Evolutionary conservation across 2,329 filamentous ascomycete species (phyloP), one percentile per base, ranked within the genome.

Genomic region (Zymoseptoria passerinii): DNA sequence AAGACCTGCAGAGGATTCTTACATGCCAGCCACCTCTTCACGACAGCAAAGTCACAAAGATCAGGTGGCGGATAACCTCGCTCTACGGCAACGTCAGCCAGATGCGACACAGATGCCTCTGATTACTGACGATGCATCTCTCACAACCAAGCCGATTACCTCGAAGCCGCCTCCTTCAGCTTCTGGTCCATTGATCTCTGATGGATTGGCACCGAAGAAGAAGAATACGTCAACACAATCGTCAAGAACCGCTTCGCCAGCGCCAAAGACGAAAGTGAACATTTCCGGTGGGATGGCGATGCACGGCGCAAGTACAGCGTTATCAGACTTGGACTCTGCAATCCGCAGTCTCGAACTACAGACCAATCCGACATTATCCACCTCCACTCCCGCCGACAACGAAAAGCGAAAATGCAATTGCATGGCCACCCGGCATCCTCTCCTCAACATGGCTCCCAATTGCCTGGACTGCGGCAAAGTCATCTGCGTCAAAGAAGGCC

Each of bases 401-500:
- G 76, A 77, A 8, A 80, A 84, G 54, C 82, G 88, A 6, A 85
- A 84, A 57, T 99, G 94, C 74, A 88, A 88, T 67, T 99, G 94
- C 72, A 90, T 95, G 68, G 94, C 89, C 0, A 85, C 88, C 0
- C 83, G 89, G 1, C 94, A 99, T 72, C 89, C 92, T 0, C 81
- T 97, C 2, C 87, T 96, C 50, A 84, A 84, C n/a, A 91, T 92
- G 0, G 91, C 92, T 0, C 94, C 94, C 0, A 99, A 97, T 71
- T 99, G 94, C 71, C 77, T 95, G 16, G 86, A 82, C 50, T 99
- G 94, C 68, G 94, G 94, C 59, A 97, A 97, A 72, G 90, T 99
- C 10, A 87, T 97, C 56, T 99, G 94, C 72, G 84, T 95, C 23
- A 92, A 94, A 68, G 92, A 99, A 74, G 94, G 94, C 0, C 80